phyloP scores from a whole-genome alignment of 2,329 filamentous ascomycete genomes.

The Xylaria sp. region DNA sequence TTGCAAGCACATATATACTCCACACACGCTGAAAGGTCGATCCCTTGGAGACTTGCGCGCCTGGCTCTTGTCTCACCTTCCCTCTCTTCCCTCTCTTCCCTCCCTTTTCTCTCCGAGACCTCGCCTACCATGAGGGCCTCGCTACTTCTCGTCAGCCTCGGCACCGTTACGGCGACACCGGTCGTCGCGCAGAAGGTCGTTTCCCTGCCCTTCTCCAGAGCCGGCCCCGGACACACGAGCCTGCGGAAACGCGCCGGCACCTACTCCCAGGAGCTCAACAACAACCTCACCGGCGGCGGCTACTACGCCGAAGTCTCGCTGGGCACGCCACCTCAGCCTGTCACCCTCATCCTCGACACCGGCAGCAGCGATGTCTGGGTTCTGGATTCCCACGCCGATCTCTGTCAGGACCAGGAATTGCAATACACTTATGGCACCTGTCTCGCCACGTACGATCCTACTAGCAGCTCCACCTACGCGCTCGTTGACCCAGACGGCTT shows the following conservation, averaged over 20 bases:
- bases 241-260: slow-evolving; percentile 43
- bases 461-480: slow-evolving; percentile 61
- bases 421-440: slow-evolving; percentile 54
- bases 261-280: slow-evolving; percentile 57
- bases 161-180: slow-evolving; percentile 29
- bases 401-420: slow-evolving; percentile 51
- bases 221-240: slow-evolving; percentile 23
- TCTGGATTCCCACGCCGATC: slow-evolving; percentile 52
- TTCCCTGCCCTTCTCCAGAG: slow-evolving; percentile 44
- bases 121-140: slow-evolving; percentile 38
- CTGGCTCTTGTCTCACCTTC: neutral
- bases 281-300: slow-evolving; percentile 65
- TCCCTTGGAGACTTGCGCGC: neutral
- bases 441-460: slow-evolving; percentile 57
- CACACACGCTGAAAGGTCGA: neutral
- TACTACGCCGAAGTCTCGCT: slow-evolving; percentile 69
- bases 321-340: slow-evolving; percentile 67
- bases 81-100: neutral
- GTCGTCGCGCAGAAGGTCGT: slow-evolving; percentile 44
- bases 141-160: slow-evolving; percentile 34
- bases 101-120: neutral
- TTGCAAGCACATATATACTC: neutral
- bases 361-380: slow-evolving; percentile 74
- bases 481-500: slow-evolving; percentile 59
- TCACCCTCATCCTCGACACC: slow-evolving; percentile 69